Evolutionary conservation across 495 filamentous ascomycete genomes (phyloP), one percentile per base, ranked within the genome.

Genomic region (Lophiotrema nucula): DNA sequence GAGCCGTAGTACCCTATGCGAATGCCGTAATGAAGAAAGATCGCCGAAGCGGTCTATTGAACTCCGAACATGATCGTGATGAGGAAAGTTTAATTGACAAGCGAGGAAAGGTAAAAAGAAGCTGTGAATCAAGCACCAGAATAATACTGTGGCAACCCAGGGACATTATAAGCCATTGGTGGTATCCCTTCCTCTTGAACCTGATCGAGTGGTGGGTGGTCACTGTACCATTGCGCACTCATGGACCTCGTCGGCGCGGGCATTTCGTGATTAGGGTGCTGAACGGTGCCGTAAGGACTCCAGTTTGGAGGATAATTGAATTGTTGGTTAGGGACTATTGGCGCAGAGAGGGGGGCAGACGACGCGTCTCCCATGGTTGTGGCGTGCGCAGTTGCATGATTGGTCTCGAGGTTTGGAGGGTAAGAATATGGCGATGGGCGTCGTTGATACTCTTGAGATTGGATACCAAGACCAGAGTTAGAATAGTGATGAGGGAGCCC

Each of bases 371-470:
- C 53, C 2, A 57, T 25, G 1, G 64, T 42, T 3, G 53, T 55
- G n/a, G 48, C 16, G 11, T 55, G 53, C 13, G 60, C 38, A 35
- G 35, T 51, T 11, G 39, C 24, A n/a, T 43, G 28, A 37, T 51
- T 58, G 1, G 64, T 67, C 31, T 67, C 64, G 48, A 67, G 51
- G 12, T 26, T 18, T 15, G 58, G 23, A 1, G 64, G 53, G 28
- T 67, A 63, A 25, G 48, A 44, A 27, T 62, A 67, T 0, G 64
- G 55, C 5, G 64, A 57, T 13, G 59, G 45, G 24, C 63, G 52
- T 12, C 59, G 51, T 11, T 46, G 59, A 43, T 60, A 62, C 11
- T 67, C 58, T 26, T 55, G 60, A 4, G 25, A 27, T 26, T 60
- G 64, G 23, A 58, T 51, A 3, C 37, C 46, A 42, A 56, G 53